Evolutionary conservation across 2,329 filamentous ascomycete genomes (phyloP), one percentile per base, ranked within the genome.

Genomic region (Aspergillus spinulosporus): DNA sequence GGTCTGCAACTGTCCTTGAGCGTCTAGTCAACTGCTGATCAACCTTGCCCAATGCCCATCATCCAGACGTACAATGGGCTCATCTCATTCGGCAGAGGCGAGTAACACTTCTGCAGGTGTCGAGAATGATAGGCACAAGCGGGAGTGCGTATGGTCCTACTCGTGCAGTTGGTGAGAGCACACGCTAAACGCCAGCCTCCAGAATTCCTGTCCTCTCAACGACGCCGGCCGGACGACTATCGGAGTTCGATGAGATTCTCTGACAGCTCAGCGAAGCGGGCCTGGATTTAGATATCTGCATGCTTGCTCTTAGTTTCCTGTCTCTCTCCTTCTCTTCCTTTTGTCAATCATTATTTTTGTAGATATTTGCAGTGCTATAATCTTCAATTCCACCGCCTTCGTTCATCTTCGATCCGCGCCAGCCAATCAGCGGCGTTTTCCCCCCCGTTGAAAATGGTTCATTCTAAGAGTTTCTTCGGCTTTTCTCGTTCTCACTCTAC

Each of bases 381-480:
- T 52, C 14, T 53, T 36, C 28, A 46, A 57, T 74, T 74, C 72
- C 69, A 73, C 71, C 71, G 71, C 72, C 69, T 74, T 74, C 72
- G 72, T 66, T 64, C 66, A 58, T 62, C 62, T 74, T 73, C 71
- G 68, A 74, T 69, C 48, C 5, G 12, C 40, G 49, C 49, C 61
- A 37, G 47, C 63, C 63, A 64, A 64, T 64, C 63, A 62, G 53
- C 57, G 53, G 49, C 58, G 34, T 31, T 28, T 48, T 39, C 47
- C 58, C 51, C 54, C 54, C 54, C 54, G 54, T 56, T 43, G 50
- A 57, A 61, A 65, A 73, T 74, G 68, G 71, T 70, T 61, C 69
- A 73, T 66, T 49, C 46, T 29, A 49, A 49, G 34, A 39, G 46
- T 49, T 66, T 65, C 66, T 72, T 66, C 62, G 64, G 72, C 65